These are phyloP conservation scores for Coprinellus aureogranulatus DNA, from an alignment of 768 basidiomycete genomes.

Conservation along the genomic window DNA sequence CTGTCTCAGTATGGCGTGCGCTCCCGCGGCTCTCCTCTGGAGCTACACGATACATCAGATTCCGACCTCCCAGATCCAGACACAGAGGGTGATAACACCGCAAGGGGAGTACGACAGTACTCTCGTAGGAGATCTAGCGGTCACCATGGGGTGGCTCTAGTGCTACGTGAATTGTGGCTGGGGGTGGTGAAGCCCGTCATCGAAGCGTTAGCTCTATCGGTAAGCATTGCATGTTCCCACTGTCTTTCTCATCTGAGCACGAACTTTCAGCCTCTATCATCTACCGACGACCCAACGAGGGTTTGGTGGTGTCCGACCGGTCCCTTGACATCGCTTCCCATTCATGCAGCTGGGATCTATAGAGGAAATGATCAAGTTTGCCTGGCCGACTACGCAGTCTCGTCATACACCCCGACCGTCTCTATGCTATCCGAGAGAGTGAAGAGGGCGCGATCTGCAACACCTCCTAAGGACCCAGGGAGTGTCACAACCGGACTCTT, in stretches of 20 bases:
- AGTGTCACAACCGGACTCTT: neutral
- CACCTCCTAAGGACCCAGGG: too few relatives aligned
- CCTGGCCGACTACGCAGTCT: constrained; percentile 6
- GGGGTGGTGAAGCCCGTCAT: constrained; percentile 2
- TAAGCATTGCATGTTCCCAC: neutral
- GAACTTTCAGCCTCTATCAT: neutral
- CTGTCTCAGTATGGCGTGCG: neutral
- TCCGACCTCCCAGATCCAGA: too few relatives aligned
- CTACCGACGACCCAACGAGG: neutral
- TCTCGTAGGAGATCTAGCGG: too few relatives aligned
- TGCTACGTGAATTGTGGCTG: neutral
- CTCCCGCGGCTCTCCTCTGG: neutral
- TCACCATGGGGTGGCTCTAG: neutral
- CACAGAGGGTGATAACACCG: too few relatives aligned
- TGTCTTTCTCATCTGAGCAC: neutral
- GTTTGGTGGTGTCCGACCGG: constrained; percentile 11
- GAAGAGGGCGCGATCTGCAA: neutral
- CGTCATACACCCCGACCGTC: constrained; percentile 15
- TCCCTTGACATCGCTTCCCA: constrained; percentile 4
- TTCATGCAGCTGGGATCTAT: constrained; percentile 9
- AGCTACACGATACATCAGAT: too few relatives aligned
- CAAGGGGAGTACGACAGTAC: too few relatives aligned
- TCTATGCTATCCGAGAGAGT: neutral
- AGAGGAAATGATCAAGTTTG: neutral
- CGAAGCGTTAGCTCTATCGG: neutral